A percentile compares a stretch with the other conserved stretches of the same genome.
phyloP scores from a whole-genome alignment of 2,329 filamentous ascomycete species.

The Parascedosporium putredinis region DNA sequence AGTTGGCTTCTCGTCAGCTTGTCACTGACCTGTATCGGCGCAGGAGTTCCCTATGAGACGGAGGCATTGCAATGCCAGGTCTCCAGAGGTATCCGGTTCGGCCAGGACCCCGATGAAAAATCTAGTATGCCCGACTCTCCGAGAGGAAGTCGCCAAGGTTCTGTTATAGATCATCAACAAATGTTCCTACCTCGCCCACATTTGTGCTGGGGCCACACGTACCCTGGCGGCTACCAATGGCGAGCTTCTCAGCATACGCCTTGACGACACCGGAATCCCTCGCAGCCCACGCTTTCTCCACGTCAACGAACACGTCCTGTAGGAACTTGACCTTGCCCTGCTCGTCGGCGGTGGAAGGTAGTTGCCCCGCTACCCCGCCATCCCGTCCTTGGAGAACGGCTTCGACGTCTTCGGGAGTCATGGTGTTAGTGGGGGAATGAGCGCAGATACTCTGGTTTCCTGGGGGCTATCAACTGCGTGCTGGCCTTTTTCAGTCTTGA shows the following conservation, averaged over 20 bases:
- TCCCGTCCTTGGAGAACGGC: constrained; percentile 24
- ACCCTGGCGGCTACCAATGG: constrained; percentile 46
- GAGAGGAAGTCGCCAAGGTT: constrained; percentile 44
- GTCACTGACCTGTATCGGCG: constrained; percentile 44
- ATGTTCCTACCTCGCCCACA: too few relatives aligned
- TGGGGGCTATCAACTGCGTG: too few relatives aligned
- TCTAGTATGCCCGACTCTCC: constrained; percentile 48
- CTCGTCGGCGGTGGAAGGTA: neutral
- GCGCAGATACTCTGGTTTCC: too few relatives aligned
- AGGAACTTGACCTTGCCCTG: constrained; percentile 18
- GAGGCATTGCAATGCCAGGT: constrained; percentile 42
- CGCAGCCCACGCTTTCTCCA: constrained; percentile 29
- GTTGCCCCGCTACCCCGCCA: constrained; percentile 14
- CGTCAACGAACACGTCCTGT: constrained; percentile 25
- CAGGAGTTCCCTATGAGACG: constrained; percentile 53
- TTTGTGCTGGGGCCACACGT: neutral
- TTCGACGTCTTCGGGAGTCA: constrained; percentile 27
- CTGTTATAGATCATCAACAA: constrained; percentile 27
- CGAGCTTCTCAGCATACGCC: constrained; percentile 39
- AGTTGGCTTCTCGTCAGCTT: too few relatives aligned
- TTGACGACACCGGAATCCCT: constrained; percentile 10
- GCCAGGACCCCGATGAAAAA: constrained; percentile 41
- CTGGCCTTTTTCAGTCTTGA: too few relatives aligned
- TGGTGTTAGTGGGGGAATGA: constrained; percentile 13
- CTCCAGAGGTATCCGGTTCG: constrained; percentile 24